These are phyloP conservation scores for Xylaria scruposa DNA, from an alignment of 495 filamentous ascomycete species.

Conservation along the genomic window DNA sequence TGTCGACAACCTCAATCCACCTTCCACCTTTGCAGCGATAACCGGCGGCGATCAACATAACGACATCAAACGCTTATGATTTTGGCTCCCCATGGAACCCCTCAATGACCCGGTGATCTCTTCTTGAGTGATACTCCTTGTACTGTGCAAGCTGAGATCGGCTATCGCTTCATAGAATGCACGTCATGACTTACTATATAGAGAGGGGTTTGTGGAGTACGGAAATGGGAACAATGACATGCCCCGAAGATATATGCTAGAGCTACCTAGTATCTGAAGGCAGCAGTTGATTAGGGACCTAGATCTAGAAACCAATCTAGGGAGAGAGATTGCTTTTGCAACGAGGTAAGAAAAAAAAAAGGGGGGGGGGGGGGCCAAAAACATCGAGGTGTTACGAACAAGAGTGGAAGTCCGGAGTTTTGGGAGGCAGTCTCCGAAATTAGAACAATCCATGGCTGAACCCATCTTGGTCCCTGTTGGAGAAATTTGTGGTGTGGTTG, in stretches of 20 bases:
- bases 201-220: constrained; percentile 14
- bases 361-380: background rate
- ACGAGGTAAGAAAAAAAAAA: background rate
- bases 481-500: constrained; percentile 9
- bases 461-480: constrained; percentile 19
- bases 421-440: constrained; percentile 19
- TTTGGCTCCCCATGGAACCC: background rate
- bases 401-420: constrained; percentile 14
- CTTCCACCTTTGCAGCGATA: background rate
- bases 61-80: background rate
- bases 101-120: background rate
- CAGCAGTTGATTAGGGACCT: background rate
- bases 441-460: background rate
- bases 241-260: constrained; percentile 4
- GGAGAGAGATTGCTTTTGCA: background rate
- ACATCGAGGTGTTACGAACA: constrained; percentile 10
- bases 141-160: background rate
- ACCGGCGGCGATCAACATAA: too few species aligned
- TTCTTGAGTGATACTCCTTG: background rate
- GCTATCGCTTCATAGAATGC: background rate
- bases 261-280: background rate
- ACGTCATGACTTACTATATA: background rate
- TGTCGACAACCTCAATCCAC: background rate
- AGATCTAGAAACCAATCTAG: background rate
- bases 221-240: background rate